Base-by-base conservation (phyloP, 202 grass and related monocot genomes). In the Eragrostis tef region DNA sequence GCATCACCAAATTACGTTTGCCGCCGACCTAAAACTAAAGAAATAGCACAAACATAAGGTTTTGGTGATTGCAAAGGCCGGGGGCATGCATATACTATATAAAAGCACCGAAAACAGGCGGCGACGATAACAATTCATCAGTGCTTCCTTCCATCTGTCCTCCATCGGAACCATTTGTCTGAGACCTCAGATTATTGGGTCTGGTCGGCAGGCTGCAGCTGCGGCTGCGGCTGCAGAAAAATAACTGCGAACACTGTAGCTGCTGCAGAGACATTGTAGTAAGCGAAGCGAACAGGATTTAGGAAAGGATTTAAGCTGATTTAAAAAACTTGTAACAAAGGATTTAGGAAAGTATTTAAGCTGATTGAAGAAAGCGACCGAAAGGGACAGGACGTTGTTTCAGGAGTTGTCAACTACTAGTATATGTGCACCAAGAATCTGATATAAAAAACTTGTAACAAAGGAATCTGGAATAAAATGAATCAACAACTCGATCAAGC, bases 351-450 rank as follows among this genome's bases (percentile, higher is more conserved):
- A n/a, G 1, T 34, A 34, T 34, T 34, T 43, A 19, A 42, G 73
- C 7, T 75, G 20, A 61, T 44, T 60, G 9, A 45, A 19, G 20
- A 75, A 58, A 45, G 54, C 56, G 51, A 65, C n/a, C 7, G 46
- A 65, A 79, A 52, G 45, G 17, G 26, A 68, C 56, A 27, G 22
- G 67, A 49, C 22, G 14, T 26, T 11, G 6, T 49, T 27, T 13
- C 29, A 27, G 68, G 17, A 22, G 47, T 51, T 65, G 75, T 51
- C 60, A 65, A 31, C 29, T 31, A 31, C 21, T 45, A 21, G n/a
- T n/a, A n/a, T n/a, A n/a, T n/a, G n/a, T 1, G 2, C 11, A 51
- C 51, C n/a, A 68, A 79, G 77, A 68, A 79, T 74, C 71, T 41
- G 29, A 3, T 22, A 1, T 11, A 12, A 16, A 7, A 26, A 62